Conservation (phyloP, 768 basidiomycete genomes). For the Boletus bicolor region DNA sequence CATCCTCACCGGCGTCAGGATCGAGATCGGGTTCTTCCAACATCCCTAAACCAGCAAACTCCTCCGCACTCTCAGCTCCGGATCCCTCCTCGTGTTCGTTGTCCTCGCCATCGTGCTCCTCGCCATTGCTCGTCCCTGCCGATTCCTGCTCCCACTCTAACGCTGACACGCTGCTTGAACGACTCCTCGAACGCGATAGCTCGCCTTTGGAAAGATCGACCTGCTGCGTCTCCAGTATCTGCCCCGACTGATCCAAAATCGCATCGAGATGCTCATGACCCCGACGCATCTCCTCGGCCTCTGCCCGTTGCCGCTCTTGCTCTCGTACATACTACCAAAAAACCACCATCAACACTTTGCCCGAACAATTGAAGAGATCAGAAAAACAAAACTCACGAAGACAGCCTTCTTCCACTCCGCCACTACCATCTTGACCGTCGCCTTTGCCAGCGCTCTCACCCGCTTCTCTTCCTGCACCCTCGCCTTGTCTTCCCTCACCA, state of each 20-base stretch:
- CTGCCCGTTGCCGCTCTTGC: conserved; percentile 55
- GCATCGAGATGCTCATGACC: conserved; percentile 88
- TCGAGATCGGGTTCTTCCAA: conserved; percentile 13
- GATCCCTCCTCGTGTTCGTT: conserved; percentile 24
- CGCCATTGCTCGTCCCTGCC: conserved; percentile 19
- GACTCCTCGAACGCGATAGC: conserved; percentile 47
- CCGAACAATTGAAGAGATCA: background rate
- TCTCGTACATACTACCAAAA: conserved; percentile 65
- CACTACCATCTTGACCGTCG: conserved; percentile 64
- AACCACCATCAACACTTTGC: background rate
- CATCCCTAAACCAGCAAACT: conserved; percentile 35
- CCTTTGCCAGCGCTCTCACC: conserved; percentile 63
- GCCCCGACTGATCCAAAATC: conserved; percentile 85
- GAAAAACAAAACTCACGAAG: conserved; percentile 48
- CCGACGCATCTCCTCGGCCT: conserved; percentile 73
- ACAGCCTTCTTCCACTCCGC: conserved; percentile 89
- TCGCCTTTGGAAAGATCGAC: conserved; percentile 58
- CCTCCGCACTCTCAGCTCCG: conserved; percentile 32
- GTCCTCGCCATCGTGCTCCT: conserved; percentile 19
- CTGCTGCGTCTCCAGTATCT: conserved; percentile 81
- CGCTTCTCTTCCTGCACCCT: conserved; percentile 63
- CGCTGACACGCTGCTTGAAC: conserved; percentile 50
- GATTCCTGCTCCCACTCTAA: conserved; percentile 22
- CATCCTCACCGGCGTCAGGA: background rate
- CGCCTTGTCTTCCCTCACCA: conserved; percentile 58